Conservation (phyloP, 2,329 filamentous ascomycete genomes). For the Lomentospora prolificans region DNA sequence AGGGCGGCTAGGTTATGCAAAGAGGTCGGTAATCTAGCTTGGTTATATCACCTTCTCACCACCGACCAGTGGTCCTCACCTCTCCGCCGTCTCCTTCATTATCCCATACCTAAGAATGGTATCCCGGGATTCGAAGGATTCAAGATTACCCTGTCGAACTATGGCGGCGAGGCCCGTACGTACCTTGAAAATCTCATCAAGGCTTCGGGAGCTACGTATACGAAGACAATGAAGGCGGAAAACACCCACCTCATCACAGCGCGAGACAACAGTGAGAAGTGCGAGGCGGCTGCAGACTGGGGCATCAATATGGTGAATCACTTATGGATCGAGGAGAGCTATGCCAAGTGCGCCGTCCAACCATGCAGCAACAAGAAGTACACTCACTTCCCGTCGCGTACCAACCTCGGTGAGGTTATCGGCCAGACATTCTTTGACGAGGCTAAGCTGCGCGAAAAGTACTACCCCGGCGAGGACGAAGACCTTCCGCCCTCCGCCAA, state of each 20-base stretch:
- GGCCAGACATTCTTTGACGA: conserved; percentile 77
- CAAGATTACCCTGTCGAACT: conserved; percentile 88
- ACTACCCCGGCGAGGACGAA: conserved; percentile 54
- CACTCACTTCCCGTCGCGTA: conserved; percentile 75
- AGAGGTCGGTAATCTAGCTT: conserved; percentile 83
- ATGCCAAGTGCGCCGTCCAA: conserved; percentile 74
- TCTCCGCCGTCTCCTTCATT: conserved; percentile 73
- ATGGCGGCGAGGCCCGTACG: conserved; percentile 83
- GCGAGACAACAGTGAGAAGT: conserved; percentile 84
- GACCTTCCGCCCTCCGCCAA: conserved; percentile 30
- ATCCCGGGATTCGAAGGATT: conserved; percentile 69
- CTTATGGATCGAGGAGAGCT: conserved; percentile 95
- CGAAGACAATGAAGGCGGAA: conserved; percentile 87
- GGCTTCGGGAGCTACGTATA: conserved; percentile 78
- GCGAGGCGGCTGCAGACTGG: conserved; percentile 86
- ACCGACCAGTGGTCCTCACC: conserved; percentile 85
- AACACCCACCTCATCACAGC: conserved; percentile 95
- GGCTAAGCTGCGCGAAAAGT: conserved; percentile 49
- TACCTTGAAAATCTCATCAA: conserved; percentile 88
- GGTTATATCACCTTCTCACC: conserved; percentile 88
- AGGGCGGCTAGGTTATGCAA: conserved; percentile 67
- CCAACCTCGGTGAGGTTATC: conserved; percentile 86
- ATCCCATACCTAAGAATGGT: conserved; percentile 68
- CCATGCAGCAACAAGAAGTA: conserved; percentile 66
- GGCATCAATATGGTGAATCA: conserved; percentile 85